Evolutionary conservation across 2,329 filamentous ascomycete genomes (phyloP).

Genomic region (Venturia oleaginea): DNA sequence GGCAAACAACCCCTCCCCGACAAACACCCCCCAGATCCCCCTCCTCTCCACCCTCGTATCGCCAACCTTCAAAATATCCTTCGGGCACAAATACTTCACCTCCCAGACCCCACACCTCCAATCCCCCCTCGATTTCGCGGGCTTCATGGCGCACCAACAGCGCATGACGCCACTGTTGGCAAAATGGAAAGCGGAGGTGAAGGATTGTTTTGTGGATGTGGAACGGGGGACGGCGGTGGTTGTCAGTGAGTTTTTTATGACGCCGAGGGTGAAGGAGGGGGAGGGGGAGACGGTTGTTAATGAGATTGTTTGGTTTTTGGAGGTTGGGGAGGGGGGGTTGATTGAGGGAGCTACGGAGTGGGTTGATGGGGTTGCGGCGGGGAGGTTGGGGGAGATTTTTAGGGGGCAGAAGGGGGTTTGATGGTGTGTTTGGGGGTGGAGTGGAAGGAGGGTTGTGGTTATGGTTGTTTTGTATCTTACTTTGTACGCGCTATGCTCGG

Average conservation of each 20-base stretch:
- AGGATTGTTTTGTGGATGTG: constrained; percentile 1
- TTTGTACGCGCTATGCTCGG: too few relatives aligned
- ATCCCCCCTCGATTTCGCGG: background rate
- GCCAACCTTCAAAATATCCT: background rate
- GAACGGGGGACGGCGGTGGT: background rate
- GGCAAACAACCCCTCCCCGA: background rate
- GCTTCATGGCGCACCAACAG: background rate
- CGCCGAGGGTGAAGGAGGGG: background rate
- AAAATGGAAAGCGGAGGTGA: background rate
- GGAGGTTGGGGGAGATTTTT: background rate
- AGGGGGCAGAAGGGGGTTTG: too few relatives aligned
- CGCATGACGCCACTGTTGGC: background rate
- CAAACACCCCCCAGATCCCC: background rate
- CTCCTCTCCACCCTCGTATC: background rate
- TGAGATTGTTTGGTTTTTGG: background rate
- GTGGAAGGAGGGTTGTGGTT: too few relatives aligned
- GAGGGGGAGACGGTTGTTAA: background rate
- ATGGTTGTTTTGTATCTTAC: too few relatives aligned
- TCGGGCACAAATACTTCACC: background rate
- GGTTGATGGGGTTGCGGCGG: background rate
- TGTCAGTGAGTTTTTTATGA: background rate
- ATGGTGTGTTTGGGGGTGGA: too few relatives aligned
- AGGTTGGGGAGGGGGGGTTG: background rate
- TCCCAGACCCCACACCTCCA: background rate
- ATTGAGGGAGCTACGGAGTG: background rate